Base-by-base conservation (phyloP, 1,284 basidiomycete species). In the Ustilago tritici region DNA sequence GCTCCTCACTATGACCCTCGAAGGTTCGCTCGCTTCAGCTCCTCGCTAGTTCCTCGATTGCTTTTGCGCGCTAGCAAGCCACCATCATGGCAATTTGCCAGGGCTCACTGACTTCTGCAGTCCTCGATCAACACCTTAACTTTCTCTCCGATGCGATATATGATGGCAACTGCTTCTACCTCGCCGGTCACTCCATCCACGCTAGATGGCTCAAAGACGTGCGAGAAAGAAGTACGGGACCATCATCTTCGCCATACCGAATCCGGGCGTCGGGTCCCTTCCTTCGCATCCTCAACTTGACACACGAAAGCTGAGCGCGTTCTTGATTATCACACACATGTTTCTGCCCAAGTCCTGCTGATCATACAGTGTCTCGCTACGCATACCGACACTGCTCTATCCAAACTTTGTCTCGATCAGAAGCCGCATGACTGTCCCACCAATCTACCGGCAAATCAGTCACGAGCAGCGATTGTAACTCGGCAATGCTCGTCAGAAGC, bases 1-100 rank as follows among this genome's bases (percentile, higher is more conserved):
- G 49, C 11, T 17, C 15, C 17, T 41, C 40, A 41, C 14, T 41
- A 7, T 19, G 43, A 17, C 43, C 43, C 5, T 43, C n/a, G 0
- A 1, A 46, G 43, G 17, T 19, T n/a, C 31, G 14, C 12, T 50
- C 31, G 49, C 28, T 50, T 50, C 11, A 14, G 6, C 31, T 50
- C 28, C 49, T 50, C 49, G 49, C 49, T 31, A 31, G 28, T 32
- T 50, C 17, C n/a, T 23, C 28, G 4, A 11, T 32, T 32, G 31
- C 23, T 50, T 7, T 50, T 50, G 49, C 49, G 49, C 49, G 49
- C 49, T 32, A 11, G 6, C 49, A 50, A 50, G 49, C 49, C 49
- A 31, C 31, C 31, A 14, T 32, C 31, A 10, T 10, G 0, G 43
- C 19, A 19, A 46, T 46, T 28, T 28, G 23, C 23, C 43, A 7